A percentile compares a stretch with the other conserved stretches of the same genome.
These are phyloP conservation scores for Apiotrichum laibachii DNA, from an alignment of 1,284 basidiomycete genomes.

Conservation along the genomic window DNA sequence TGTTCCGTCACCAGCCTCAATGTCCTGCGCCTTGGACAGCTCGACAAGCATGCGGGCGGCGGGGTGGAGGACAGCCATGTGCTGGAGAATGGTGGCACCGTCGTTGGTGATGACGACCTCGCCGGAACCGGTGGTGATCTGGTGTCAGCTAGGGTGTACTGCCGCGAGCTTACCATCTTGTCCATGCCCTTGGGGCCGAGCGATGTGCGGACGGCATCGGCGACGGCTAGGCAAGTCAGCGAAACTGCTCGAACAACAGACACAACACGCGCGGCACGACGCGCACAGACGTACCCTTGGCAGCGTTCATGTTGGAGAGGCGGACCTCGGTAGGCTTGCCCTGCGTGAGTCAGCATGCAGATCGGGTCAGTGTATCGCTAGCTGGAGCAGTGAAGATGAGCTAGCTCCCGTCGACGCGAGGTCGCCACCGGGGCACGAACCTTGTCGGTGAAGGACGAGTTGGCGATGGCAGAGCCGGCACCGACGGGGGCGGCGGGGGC, in stretches of 20 bases:
- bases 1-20: slow-evolving; percentile 99
- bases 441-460: slow-evolving; percentile 46
- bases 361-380: not conserved
- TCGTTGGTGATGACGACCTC: slow-evolving; percentile 99
- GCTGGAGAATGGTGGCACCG: slow-evolving; percentile 96
- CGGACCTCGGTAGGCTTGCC: slow-evolving; percentile 69
- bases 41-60: slow-evolving; percentile 99
- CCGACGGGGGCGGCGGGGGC: slow-evolving; percentile 14
- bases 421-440: slow-evolving; percentile 22
- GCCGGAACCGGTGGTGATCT: slow-evolving; percentile 97
- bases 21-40: slow-evolving; percentile 94
- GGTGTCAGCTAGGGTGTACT: slow-evolving; percentile 10
- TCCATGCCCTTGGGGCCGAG: slow-evolving; percentile 99
- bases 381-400: too few relatives aligned
- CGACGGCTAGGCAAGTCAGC: slow-evolving; percentile 68
- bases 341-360: slow-evolving; percentile 25
- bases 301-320: slow-evolving; percentile 91
- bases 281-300: slow-evolving; percentile 64
- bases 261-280: not conserved
- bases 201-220: slow-evolving; percentile 94
- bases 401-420: not conserved
- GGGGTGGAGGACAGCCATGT: slow-evolving; percentile 95
- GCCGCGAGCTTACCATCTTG: slow-evolving; percentile 73
- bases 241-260: not conserved
- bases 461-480: slow-evolving; percentile 34